phyloP scores from a whole-genome alignment of 805 yeast genomes.

The Ogataea chonburiensis region DNA sequence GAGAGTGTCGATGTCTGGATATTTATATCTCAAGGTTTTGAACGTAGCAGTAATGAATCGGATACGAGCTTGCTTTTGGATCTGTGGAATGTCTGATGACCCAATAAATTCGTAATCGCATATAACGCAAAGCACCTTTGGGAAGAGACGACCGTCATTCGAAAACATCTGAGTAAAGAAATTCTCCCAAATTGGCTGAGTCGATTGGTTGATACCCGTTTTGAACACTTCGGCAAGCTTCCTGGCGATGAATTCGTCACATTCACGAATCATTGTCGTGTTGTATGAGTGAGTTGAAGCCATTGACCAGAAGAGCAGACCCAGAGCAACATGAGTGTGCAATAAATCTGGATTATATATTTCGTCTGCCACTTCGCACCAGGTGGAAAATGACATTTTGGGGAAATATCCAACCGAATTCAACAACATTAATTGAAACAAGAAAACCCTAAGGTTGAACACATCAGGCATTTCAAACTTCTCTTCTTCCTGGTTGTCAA shows the following conservation, averaged over 20 bases:
- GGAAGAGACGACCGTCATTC: conserved; percentile 67
- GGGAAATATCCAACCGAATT: conserved; percentile 44
- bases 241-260: conserved; percentile 47
- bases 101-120: conserved; percentile 46
- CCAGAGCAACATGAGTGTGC: conserved; percentile 68
- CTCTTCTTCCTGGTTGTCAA: conserved; percentile 65
- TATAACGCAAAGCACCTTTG: conserved; percentile 46
- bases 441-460: too few species aligned
- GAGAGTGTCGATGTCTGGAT: conserved; percentile 46
- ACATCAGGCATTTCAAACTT: conserved; percentile 63
- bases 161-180: conserved; percentile 73
- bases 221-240: conserved; percentile 49
- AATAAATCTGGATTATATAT: conserved; percentile 66
- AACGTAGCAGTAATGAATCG: conserved; percentile 48
- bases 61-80: conserved; percentile 61
- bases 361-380: conserved; percentile 48
- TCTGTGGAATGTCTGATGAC: conserved; percentile 55
- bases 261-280: conserved; percentile 30
- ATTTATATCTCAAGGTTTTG: conserved; percentile 35
- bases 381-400: conserved; percentile 46
- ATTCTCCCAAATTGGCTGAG: conserved; percentile 69
- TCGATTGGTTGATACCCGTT: conserved; percentile 70
- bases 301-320: conserved; percentile 70
- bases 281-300: conserved; percentile 46
- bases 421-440: conserved; percentile 49